Conservation (phyloP, 495 filamentous ascomycete species). For the Extremus antarcticus region DNA sequence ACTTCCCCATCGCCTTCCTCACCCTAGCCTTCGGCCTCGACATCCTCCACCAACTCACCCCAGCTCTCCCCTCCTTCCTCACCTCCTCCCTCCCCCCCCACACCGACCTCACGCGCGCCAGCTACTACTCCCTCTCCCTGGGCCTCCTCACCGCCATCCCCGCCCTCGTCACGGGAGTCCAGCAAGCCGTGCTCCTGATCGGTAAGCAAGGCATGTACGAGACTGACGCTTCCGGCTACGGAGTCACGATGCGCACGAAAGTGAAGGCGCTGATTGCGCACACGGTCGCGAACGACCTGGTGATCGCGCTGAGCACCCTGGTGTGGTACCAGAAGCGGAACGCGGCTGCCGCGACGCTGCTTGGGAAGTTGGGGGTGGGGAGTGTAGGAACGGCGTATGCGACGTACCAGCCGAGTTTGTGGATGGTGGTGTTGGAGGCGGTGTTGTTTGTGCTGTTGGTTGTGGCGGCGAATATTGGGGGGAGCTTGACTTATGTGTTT, state of each 20-base stretch:
- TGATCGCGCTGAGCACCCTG: slow-evolving; percentile 9
- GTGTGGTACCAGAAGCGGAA: slow-evolving; percentile 13
- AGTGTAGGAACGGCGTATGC: slow-evolving; percentile 3
- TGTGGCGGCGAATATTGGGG: slow-evolving; percentile 16
- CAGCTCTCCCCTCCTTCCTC: slow-evolving; percentile 10
- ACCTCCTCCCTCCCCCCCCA: slow-evolving; percentile 5
- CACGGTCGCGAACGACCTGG: slow-evolving; percentile 17
- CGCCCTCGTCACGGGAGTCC: slow-evolving; percentile 18
- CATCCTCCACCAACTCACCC: slow-evolving; percentile 10
- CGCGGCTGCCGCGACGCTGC: slow-evolving; percentile 1
- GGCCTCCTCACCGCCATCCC: slow-evolving; percentile 20
- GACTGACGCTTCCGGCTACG: slow-evolving; percentile 2
- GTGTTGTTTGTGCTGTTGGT: slow-evolving; percentile 8
- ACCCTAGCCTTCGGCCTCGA: slow-evolving; percentile 25
- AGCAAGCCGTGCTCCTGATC: slow-evolving; percentile 16
- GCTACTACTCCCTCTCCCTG: slow-evolving; percentile 18
- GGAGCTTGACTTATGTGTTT: slow-evolving; percentile 16
- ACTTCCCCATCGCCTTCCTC: slow-evolving; percentile 30
- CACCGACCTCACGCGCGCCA: slow-evolving; percentile 16
- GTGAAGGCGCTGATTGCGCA: slow-evolving; percentile 21
- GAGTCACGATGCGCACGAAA: slow-evolving; percentile 17
- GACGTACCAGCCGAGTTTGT: slow-evolving; percentile 10
- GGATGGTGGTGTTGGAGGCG: slow-evolving; percentile 18
- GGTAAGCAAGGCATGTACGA: slow-evolving; percentile 20
- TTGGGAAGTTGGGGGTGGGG: slow-evolving; percentile 14